Evolutionary conservation across 2,329 filamentous ascomycete species (phyloP).

Genomic region (Fusarium succisae): DNA sequence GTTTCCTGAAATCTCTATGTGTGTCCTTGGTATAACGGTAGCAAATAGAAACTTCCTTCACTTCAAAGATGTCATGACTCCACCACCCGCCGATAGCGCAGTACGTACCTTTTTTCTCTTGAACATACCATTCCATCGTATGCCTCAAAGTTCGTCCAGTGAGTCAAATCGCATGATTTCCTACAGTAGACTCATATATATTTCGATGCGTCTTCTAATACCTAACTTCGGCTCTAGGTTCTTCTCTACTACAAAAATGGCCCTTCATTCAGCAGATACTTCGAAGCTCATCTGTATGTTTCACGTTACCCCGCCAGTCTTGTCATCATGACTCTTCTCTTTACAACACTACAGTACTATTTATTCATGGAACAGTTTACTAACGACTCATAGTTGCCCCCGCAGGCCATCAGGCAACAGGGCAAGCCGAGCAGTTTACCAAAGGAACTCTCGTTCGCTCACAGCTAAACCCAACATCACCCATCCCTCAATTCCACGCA

Average conservation of each 20-base stretch:
- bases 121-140: conserved; percentile 26
- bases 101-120: conserved; percentile 29
- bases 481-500: conserved; percentile 84
- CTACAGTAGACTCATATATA: conserved; percentile 1
- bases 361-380: not conserved
- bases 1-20: not conserved
- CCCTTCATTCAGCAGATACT: conserved; percentile 53
- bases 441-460: conserved; percentile 66
- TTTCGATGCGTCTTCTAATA: conserved; percentile 38
- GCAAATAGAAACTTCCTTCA: conserved; percentile 2
- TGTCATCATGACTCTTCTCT: conserved; percentile 9
- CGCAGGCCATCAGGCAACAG: conserved; percentile 63
- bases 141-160: conserved; percentile 12
- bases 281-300: conserved; percentile 61
- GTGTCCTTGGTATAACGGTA: conserved; percentile 5
- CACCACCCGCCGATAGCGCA: conserved; percentile 18
- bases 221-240: conserved; percentile 27
- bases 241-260: conserved; percentile 51
- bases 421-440: conserved; percentile 81
- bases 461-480: conserved; percentile 69
- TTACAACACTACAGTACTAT: not conserved
- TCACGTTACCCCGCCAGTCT: not conserved
- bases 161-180: conserved; percentile 30
- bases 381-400: conserved; percentile 64
- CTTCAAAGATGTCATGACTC: conserved; percentile 37